Conservation (phyloP, 306 rosid species). For the Prunus davidiana region DNA sequence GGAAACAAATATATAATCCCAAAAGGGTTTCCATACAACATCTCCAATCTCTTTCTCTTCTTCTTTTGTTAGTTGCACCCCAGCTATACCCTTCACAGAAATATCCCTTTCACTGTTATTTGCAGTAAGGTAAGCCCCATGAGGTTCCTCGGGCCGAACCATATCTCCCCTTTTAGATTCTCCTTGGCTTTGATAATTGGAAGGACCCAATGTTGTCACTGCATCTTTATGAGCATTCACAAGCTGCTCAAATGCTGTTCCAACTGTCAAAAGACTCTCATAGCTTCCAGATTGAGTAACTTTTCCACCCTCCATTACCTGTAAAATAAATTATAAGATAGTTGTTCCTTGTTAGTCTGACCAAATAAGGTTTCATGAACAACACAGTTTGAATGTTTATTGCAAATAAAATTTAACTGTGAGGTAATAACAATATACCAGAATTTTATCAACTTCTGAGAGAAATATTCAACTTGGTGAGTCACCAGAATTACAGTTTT, state of each 20-base stretch:
- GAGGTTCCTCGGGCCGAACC: constrained; percentile 20
- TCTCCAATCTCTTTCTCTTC: constrained; percentile 70
- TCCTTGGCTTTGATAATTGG: constrained; percentile 23
- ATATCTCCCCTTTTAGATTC: constrained; percentile 19
- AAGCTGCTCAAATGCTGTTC: constrained; percentile 70
- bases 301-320: constrained; percentile 68
- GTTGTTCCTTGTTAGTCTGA: no score
- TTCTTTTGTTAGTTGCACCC: constrained; percentile 61
- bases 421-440: constrained; percentile 38
- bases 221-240: constrained; percentile 73
- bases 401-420: not conserved
- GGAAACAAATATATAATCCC: constrained; percentile 54
- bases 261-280: constrained; percentile 57
- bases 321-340: not conserved
- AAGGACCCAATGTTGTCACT: constrained; percentile 30
- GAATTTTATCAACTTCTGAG: constrained; percentile 54
- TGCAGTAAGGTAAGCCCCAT: constrained; percentile 20
- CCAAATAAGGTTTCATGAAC: not conserved
- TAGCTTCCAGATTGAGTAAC: constrained; percentile 65
- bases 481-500: constrained; percentile 76
- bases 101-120: constrained; percentile 32
- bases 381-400: not conserved
- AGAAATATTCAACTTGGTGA: constrained; percentile 87
- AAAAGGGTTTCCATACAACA: constrained; percentile 64
- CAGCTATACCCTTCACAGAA: constrained; percentile 26